Evolutionary conservation across 2,329 filamentous ascomycete genomes (phyloP).

Genomic region (Fusarium graminum): DNA sequence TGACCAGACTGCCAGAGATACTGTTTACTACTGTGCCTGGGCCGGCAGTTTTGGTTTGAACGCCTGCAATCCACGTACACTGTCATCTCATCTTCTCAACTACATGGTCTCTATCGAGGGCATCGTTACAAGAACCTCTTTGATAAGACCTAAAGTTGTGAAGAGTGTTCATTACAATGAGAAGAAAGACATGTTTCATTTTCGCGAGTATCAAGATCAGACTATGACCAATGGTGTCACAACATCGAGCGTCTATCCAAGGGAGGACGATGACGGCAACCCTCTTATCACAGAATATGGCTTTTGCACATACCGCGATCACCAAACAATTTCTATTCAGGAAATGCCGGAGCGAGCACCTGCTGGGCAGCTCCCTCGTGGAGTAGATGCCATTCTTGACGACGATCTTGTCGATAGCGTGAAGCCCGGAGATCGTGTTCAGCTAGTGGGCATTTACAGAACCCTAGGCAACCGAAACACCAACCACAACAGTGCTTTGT

Average conservation of each 20-base stretch:
- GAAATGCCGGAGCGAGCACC: constrained; percentile 99
- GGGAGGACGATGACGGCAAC: constrained; percentile 93
- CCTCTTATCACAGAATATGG: constrained; percentile 95
- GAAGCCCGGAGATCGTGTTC: constrained; percentile 95
- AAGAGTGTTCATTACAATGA: constrained; percentile 98
- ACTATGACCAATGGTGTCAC: constrained; percentile 95
- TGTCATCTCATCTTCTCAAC: constrained; percentile 91
- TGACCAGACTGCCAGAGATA: constrained; percentile 81
- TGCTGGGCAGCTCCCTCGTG: constrained; percentile 92
- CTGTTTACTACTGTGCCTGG: constrained; percentile 96
- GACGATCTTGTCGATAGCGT: constrained; percentile 95
- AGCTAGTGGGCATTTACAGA: constrained; percentile 95
- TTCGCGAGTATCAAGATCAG: constrained; percentile 92
- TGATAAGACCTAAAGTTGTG: constrained; percentile 96
- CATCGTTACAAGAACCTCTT: constrained; percentile 94
- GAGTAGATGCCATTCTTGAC: constrained; percentile 96
- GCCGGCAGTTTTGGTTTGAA: constrained; percentile 95
- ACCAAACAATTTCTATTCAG: constrained; percentile 97
- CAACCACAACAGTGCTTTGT: constrained; percentile 88
- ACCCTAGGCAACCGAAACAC: constrained; percentile 96
- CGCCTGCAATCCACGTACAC: constrained; percentile 91
- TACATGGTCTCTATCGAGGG: constrained; percentile 98
- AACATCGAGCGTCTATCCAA: constrained; percentile 92
- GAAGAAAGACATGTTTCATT: constrained; percentile 85
- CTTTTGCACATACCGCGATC: constrained; percentile 94